Evolutionary conservation across 176 grass and related monocot genomes (phyloP).

Genomic region (Panicum miliaceum): DNA sequence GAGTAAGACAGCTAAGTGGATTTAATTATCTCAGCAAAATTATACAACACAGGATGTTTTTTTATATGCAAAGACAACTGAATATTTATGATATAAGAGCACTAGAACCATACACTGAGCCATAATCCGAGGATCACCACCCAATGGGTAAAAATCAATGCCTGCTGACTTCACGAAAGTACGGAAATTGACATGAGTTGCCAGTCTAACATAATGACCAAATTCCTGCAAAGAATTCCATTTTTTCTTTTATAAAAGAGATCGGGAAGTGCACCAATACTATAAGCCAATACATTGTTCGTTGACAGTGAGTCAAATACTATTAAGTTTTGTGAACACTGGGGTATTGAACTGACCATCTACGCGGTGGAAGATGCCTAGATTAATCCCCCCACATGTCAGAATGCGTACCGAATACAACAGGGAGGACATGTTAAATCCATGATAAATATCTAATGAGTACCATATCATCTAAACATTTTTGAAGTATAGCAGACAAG

Average conservation of each 20-base stretch:
- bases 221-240: slow-evolving; percentile 75
- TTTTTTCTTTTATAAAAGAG: not conserved
- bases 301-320: not conserved
- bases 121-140: slow-evolving; percentile 88
- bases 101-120: slow-evolving; percentile 77
- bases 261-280: not conserved
- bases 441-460: slow-evolving; percentile 10
- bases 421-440: slow-evolving; percentile 4
- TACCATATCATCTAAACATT: slow-evolving; percentile 28
- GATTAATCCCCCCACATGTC: slow-evolving; percentile 12
- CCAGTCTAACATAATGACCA: slow-evolving; percentile 96
- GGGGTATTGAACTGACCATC: slow-evolving; percentile 26
- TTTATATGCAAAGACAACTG: slow-evolving; percentile 15
- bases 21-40: slow-evolving; percentile 1
- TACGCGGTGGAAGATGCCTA: slow-evolving; percentile 17
- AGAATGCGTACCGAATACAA: not conserved
- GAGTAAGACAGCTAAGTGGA: not conserved
- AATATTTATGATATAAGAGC: slow-evolving; percentile 40
- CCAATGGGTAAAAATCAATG: slow-evolving; percentile 96
- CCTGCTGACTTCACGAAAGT: slow-evolving; percentile 93
- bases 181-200: slow-evolving; percentile 91
- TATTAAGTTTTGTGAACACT: slow-evolving; percentile 7
- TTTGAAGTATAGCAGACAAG: not conserved
- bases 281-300: slow-evolving; percentile 23
- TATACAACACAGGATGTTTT: not conserved